These are phyloP conservation scores for Geotrichum carabidarum DNA, from an alignment of 1,139 yeast genomes.

Conservation along the genomic window DNA sequence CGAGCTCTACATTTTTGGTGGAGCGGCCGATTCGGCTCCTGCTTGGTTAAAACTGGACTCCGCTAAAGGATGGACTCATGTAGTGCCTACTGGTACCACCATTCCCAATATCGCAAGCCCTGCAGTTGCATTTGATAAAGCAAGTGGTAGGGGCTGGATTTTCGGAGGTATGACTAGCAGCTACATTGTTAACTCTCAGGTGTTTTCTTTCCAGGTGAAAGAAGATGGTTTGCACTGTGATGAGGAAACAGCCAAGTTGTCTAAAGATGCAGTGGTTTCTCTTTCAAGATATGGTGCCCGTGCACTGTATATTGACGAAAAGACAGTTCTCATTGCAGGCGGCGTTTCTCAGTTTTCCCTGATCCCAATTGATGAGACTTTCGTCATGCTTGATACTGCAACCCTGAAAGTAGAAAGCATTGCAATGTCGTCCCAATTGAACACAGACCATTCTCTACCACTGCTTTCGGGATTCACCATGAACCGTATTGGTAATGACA, in stretches of 20 bases:
- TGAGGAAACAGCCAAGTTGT: constrained; percentile 14
- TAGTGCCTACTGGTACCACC: constrained; percentile 11
- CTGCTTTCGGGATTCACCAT: constrained; percentile 58
- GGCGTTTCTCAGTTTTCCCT: constrained; percentile 50
- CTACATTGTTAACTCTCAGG: constrained; percentile 36
- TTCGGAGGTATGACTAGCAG: constrained; percentile 52
- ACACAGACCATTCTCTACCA: constrained; percentile 42
- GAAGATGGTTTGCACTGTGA: constrained; percentile 21
- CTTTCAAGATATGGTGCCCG: constrained; percentile 24
- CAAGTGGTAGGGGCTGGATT: constrained; percentile 41
- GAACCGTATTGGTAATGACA: constrained; percentile 25
- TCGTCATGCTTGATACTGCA: constrained; percentile 39
- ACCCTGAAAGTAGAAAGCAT: neutral
- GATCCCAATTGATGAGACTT: constrained; percentile 39
- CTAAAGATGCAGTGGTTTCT: constrained; percentile 1
- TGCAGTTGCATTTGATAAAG: constrained; percentile 38
- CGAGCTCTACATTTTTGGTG: constrained; percentile 53
- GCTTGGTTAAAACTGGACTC: constrained; percentile 30
- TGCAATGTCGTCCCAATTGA: constrained; percentile 14
- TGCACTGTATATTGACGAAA: constrained; percentile 22
- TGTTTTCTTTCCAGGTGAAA: constrained; percentile 38
- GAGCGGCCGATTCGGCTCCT: constrained; percentile 32
- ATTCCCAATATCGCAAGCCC: constrained; percentile 24
- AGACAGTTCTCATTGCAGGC: constrained; percentile 49
- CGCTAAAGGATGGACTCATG: constrained; percentile 25